These are phyloP conservation scores for Parafenestella ontariensis DNA, from an alignment of 2,329 filamentous ascomycete genomes.

Conservation along the genomic window DNA sequence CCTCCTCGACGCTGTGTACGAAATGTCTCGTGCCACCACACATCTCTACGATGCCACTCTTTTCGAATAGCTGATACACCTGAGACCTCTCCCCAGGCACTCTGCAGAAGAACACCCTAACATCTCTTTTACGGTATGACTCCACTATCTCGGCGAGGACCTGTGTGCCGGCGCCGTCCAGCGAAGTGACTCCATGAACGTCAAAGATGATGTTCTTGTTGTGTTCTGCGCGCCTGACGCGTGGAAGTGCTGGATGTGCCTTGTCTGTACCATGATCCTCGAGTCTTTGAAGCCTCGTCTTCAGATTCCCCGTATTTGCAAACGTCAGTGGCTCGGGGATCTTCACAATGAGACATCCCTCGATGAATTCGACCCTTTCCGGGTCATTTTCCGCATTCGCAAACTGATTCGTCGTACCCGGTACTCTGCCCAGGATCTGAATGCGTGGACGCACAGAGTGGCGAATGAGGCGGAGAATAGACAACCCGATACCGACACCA, in stretches of 20 bases:
- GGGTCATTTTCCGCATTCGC: constrained; percentile 81
- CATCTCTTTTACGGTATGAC: constrained; percentile 77
- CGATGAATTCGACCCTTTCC: constrained; percentile 82
- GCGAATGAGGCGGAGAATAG: constrained; percentile 85
- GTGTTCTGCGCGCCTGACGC: constrained; percentile 76
- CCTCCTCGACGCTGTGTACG: constrained; percentile 82
- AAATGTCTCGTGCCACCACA: constrained; percentile 82
- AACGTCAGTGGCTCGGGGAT: constrained; percentile 97
- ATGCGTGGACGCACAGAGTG: constrained; percentile 93
- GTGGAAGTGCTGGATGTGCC: constrained; percentile 86
- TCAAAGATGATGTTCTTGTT: constrained; percentile 96
- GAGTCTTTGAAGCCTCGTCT: constrained; percentile 79
- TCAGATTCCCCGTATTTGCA: constrained; percentile 93
- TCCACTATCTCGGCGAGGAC: constrained; percentile 89
- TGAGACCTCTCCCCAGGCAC: constrained; percentile 58
- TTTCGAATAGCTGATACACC: constrained; percentile 75
- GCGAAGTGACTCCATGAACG: constrained; percentile 93
- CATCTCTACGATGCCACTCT: constrained; percentile 83
- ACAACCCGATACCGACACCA: constrained; percentile 90
- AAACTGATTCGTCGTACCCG: constrained; percentile 77
- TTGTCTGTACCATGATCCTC: constrained; percentile 88
- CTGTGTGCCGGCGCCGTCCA: constrained; percentile 93
- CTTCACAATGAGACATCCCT: constrained; percentile 94
- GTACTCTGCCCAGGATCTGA: constrained; percentile 90
- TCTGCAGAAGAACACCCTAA: constrained; percentile 77